Percentiles rank a stretch among this genome's conserved stretches.
Evolutionary conservation across 2,329 filamentous ascomycete species (phyloP).

Genomic region (Exophiala sideris): DNA sequence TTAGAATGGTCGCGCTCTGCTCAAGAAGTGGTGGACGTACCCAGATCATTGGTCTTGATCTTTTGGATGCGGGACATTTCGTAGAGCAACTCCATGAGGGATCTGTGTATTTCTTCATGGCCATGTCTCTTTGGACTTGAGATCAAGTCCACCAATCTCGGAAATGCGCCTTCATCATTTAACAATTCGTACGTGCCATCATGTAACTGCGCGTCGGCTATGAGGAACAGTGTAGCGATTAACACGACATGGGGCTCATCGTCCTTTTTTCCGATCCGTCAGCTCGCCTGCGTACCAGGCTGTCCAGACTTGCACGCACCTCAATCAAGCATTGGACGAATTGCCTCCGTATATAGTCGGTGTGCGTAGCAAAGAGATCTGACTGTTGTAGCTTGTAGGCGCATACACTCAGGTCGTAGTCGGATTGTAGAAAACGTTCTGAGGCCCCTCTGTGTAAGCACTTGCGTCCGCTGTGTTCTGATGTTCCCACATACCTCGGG

Average conservation of each 20-base stretch:
- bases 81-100: constrained; percentile 85
- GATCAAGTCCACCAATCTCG: constrained; percentile 78
- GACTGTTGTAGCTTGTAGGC: constrained; percentile 75
- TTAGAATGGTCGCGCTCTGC: background rate
- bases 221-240: constrained; percentile 75
- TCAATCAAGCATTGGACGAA: constrained; percentile 84
- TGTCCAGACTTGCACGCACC: constrained; percentile 37
- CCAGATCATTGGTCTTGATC: constrained; percentile 71
- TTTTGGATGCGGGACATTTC: constrained; percentile 94
- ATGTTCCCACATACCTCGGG: constrained; percentile 53
- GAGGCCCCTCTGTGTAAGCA: constrained; percentile 2
- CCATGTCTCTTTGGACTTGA: constrained; percentile 58
- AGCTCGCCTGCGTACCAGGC: constrained; percentile 1
- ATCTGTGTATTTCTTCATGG: constrained; percentile 69
- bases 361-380: constrained; percentile 67
- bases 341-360: constrained; percentile 85
- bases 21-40: constrained; percentile 44
- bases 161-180: constrained; percentile 80
- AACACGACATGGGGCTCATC: constrained; percentile 78
- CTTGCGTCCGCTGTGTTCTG: background rate
- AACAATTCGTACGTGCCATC: constrained; percentile 80
- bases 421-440: constrained; percentile 54
- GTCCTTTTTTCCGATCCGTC: constrained; percentile 56
- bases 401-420: constrained; percentile 77
- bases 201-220: constrained; percentile 78